A percentile compares a stretch with the other conserved stretches of the same genome.
Conservation (phyloP, 805 yeast species). For the Kazachstania viticola region DNA sequence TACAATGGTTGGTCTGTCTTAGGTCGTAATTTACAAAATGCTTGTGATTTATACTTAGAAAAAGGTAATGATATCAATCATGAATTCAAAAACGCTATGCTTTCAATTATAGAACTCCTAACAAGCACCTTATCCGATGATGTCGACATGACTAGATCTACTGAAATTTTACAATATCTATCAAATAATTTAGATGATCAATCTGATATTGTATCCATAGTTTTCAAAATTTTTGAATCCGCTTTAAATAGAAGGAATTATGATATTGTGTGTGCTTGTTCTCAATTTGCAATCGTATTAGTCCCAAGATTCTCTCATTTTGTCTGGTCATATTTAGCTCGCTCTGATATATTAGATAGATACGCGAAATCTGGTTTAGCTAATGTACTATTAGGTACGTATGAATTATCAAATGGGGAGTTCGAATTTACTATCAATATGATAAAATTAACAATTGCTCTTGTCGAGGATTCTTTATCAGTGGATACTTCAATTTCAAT, state of each 20-base stretch:
- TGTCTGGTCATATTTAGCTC: slow-evolving; percentile 70
- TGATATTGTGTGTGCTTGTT: slow-evolving; percentile 32
- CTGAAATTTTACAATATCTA: slow-evolving; percentile 26
- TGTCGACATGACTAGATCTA: slow-evolving; percentile 29
- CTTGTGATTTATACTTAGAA: slow-evolving; percentile 23
- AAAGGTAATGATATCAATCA: slow-evolving; percentile 25
- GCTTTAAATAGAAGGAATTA: slow-evolving; percentile 47
- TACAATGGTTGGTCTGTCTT: slow-evolving; percentile 83
- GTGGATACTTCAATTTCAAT: slow-evolving; percentile 24
- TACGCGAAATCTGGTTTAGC: slow-evolving; percentile 57
- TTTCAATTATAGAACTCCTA: slow-evolving; percentile 41
- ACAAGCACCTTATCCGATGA: slow-evolving; percentile 33
- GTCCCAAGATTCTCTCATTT: slow-evolving; percentile 43
- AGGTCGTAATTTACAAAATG: slow-evolving; percentile 66
- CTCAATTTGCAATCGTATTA: slow-evolving; percentile 39
- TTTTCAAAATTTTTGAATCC: slow-evolving; percentile 58
- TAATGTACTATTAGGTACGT: slow-evolving; percentile 50
- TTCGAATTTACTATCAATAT: slow-evolving; percentile 53
- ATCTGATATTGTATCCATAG: slow-evolving; percentile 49
- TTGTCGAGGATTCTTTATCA: slow-evolving; percentile 36
- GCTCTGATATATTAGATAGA: slow-evolving; percentile 52
- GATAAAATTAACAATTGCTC: slow-evolving; percentile 40
- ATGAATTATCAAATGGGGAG: slow-evolving; percentile 59
- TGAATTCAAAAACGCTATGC: slow-evolving; percentile 30
- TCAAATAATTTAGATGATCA: slow-evolving; percentile 36